phyloP scores from a whole-genome alignment of 306 rosid genomes.

The Elaeagnus macrophylla region DNA sequence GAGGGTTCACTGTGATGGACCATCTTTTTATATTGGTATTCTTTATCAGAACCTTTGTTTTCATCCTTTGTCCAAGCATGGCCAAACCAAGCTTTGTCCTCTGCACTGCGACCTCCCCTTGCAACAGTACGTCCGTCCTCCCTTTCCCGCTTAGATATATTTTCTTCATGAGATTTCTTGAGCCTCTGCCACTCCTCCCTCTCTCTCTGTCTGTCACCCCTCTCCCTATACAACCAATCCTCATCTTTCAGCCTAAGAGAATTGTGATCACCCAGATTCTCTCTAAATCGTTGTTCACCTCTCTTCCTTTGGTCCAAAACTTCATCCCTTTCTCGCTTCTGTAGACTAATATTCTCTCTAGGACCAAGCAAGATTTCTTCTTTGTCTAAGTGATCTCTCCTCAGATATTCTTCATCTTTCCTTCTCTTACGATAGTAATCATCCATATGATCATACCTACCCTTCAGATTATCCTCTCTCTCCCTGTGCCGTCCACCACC shows the following conservation, averaged over 20 bases:
- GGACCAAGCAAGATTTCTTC: slow-evolving; percentile 66
- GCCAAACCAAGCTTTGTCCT: slow-evolving; percentile 73
- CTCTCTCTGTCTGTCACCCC: slow-evolving; percentile 79
- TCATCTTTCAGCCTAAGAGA: slow-evolving; percentile 78
- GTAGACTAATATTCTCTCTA: slow-evolving; percentile 50
- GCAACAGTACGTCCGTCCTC: slow-evolving; percentile 66
- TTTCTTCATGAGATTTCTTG: slow-evolving; percentile 78
- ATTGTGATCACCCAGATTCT: slow-evolving; percentile 55
- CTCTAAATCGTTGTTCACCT: slow-evolving; percentile 68
- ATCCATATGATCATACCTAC: slow-evolving; percentile 62
- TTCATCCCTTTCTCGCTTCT: slow-evolving; percentile 77
- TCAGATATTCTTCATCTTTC: slow-evolving; percentile 71
- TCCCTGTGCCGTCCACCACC: slow-evolving; percentile 72
- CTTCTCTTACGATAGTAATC: slow-evolving; percentile 84
- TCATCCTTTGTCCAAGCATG: slow-evolving; percentile 68
- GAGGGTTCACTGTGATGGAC: slow-evolving; percentile 58
- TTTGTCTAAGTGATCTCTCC: slow-evolving; percentile 71
- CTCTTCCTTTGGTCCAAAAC: slow-evolving; percentile 67
- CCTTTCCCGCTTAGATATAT: slow-evolving; percentile 64
- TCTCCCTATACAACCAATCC: slow-evolving; percentile 59
- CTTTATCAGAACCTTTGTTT: slow-evolving; percentile 62
- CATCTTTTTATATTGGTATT: slow-evolving; percentile 55
- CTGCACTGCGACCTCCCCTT: slow-evolving; percentile 67
- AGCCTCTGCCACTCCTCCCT: slow-evolving; percentile 80
- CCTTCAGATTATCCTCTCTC: slow-evolving; percentile 68